phyloP scores from a whole-genome alignment of 2,329 filamentous ascomycete genomes.

The Chaetomium sp. region DNA sequence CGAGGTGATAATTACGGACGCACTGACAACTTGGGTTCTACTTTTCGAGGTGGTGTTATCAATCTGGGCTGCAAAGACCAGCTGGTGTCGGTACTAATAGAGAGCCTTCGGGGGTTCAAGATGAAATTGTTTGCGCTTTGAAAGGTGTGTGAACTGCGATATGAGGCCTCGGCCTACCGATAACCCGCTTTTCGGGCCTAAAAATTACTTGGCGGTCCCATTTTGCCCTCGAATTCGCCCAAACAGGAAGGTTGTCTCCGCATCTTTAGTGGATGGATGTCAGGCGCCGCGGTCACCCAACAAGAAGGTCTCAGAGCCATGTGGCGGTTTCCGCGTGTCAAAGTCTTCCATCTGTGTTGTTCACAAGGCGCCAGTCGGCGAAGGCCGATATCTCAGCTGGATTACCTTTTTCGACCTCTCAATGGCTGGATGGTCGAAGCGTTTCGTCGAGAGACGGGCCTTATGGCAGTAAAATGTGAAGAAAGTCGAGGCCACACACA shows the following conservation, averaged over 20 bases:
- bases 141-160: neutral
- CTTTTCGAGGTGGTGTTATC: too few relatives aligned
- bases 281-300: slow-evolving; percentile 6
- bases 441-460: too few relatives aligned
- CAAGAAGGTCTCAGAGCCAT: slow-evolving; percentile 8
- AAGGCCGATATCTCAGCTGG: slow-evolving; percentile 5
- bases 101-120: neutral
- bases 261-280: neutral
- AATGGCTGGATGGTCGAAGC: neutral
- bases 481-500: neutral
- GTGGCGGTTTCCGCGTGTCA: slow-evolving; percentile 1
- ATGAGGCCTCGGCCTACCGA: too few relatives aligned
- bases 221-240: neutral
- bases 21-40: too few relatives aligned
- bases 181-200: neutral
- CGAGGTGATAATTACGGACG: neutral
- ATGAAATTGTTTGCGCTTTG: neutral
- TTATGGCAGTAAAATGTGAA: neutral
- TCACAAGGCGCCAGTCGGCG: slow-evolving; percentile 11
- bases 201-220: slow-evolving; percentile 8
- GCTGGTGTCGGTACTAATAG: neutral
- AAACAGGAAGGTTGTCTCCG: slow-evolving; percentile 13
- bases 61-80: too few relatives aligned
- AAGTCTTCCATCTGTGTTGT: slow-evolving; percentile 1
- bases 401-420: neutral